Evolutionary conservation across 208 protist genomes (phyloP).

Genomic region (Trypanosoma conorhini): DNA sequence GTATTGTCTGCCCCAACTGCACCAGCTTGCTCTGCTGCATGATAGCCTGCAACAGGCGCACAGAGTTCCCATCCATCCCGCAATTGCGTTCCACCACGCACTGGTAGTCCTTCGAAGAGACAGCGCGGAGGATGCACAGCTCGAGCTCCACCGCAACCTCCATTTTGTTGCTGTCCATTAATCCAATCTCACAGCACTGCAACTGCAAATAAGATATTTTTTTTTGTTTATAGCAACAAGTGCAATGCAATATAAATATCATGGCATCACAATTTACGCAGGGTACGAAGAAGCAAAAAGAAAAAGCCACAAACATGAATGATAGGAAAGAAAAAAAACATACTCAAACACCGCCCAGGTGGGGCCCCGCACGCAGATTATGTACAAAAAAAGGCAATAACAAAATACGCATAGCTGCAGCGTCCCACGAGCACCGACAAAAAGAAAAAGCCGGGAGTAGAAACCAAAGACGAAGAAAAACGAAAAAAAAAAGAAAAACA

Average conservation of each 20-base stretch:
- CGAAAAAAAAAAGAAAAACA: too few species aligned
- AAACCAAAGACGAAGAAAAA: too few species aligned
- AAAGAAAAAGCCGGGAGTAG: background rate
- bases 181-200: background rate
- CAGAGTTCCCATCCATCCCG: slow-evolving; percentile 34
- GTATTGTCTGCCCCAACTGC: slow-evolving; percentile 39
- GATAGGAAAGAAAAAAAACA: slow-evolving; percentile 7
- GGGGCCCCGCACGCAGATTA: too few species aligned
- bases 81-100: slow-evolving; percentile 27
- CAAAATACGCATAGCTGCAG: background rate
- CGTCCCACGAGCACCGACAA: background rate
- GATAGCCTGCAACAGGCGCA: slow-evolving; percentile 35
- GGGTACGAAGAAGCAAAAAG: background rate
- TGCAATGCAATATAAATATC: slow-evolving; percentile 9
- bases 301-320: background rate
- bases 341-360: too few species aligned
- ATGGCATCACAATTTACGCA: too few species aligned
- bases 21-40: slow-evolving; percentile 26
- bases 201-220: slow-evolving; percentile 5
- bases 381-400: background rate
- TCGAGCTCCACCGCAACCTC: slow-evolving; percentile 33
- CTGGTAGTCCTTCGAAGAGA: slow-evolving; percentile 47
- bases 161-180: background rate
- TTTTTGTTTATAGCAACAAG: too few species aligned
- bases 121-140: slow-evolving; percentile 59